Evolutionary conservation across 257 asterid species (phyloP), one percentile per base, ranked within the genome.

Genomic region (Eucommia ulmoides): DNA sequence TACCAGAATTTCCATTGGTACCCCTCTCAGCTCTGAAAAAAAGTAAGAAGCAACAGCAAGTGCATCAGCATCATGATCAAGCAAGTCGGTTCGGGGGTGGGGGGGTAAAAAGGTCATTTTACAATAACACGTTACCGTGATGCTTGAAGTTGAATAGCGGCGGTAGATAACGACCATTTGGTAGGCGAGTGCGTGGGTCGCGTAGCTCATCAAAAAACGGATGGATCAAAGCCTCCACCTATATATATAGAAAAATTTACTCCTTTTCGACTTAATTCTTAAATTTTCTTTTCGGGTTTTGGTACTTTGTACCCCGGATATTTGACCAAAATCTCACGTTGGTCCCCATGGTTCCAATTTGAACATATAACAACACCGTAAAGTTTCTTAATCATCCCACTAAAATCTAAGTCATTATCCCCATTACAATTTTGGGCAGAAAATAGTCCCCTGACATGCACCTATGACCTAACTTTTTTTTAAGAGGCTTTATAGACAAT

Each of bases 101-200:
- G 3, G n/a, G 44, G n/a, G n/a, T 3, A 35, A 3, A 35, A 3
- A 35, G n/a, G 11, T 35, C 44, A 35, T 35, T 9, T 19, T 52
- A 19, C 35, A 52, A 54, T 33, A 48, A 15, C 22, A 45, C 24
- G 29, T 49, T 68, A 83, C 95, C 91, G 22, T 72, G 84, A 50
- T 93, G 79, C 67, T 72, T 81, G 47, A 84, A 84, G 76, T 84
- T 81, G 66, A 84, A 84, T 45, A 84, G 60, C 12, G 89, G 89
- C 51, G 95, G 93, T 53, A 84, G 81, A 45, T 63, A 58, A n/a
- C 86, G 79, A 20, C 93, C 93, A 35, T 76, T 84, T 33, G 91
- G 93, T 8, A 84, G 74, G 57, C 73, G 76, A 25, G 74, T 56
- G 51, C 54, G 71, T 46, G 84, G 79, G 47, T 81, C 81, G 26